Percentiles rank a stretch among this genome's conserved stretches.
phyloP scores from a whole-genome alignment of 2,329 filamentous ascomycete genomes.

The Neofusicoccum kwambonambiense region DNA sequence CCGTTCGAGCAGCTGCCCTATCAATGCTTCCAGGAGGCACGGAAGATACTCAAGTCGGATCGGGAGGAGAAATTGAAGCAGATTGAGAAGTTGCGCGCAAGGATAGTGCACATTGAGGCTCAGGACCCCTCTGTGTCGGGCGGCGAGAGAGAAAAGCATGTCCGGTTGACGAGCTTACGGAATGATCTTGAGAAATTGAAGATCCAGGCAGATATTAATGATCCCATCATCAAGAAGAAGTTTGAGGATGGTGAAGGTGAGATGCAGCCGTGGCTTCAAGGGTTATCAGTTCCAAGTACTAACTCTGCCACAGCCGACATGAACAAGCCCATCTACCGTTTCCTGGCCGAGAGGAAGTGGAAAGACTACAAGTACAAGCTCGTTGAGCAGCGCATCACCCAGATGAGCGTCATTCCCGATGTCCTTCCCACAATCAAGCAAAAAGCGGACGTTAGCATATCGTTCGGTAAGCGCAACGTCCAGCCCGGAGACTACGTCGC shows the following conservation, averaged over 20 bases:
- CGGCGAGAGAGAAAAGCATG: slow-evolving; percentile 64
- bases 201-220: slow-evolving; percentile 90
- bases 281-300: not conserved
- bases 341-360: slow-evolving; percentile 87
- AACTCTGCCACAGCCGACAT: slow-evolving; percentile 69
- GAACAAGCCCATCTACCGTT: slow-evolving; percentile 93
- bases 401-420: slow-evolving; percentile 87
- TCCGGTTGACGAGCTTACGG: slow-evolving; percentile 67
- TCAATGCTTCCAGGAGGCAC: slow-evolving; percentile 96
- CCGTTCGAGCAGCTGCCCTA: slow-evolving; percentile 94
- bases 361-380: slow-evolving; percentile 75
- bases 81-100: slow-evolving; percentile 66
- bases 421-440: slow-evolving; percentile 78
- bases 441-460: slow-evolving; percentile 74
- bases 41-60: slow-evolving; percentile 77
- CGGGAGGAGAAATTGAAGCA: slow-evolving; percentile 74
- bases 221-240: slow-evolving; percentile 85
- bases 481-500: slow-evolving; percentile 77
- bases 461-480: slow-evolving; percentile 70
- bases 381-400: slow-evolving; percentile 78
- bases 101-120: slow-evolving; percentile 66
- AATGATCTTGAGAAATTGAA: slow-evolving; percentile 75
- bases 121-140: slow-evolving; percentile 58
- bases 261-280: slow-evolving; percentile 26
- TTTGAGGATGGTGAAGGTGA: slow-evolving; percentile 90